A percentile compares a stretch with the other conserved stretches of the same genome.
These are phyloP conservation scores for Fusarium napiforme DNA, from an alignment of 2,329 filamentous ascomycete genomes.

Conservation along the genomic window DNA sequence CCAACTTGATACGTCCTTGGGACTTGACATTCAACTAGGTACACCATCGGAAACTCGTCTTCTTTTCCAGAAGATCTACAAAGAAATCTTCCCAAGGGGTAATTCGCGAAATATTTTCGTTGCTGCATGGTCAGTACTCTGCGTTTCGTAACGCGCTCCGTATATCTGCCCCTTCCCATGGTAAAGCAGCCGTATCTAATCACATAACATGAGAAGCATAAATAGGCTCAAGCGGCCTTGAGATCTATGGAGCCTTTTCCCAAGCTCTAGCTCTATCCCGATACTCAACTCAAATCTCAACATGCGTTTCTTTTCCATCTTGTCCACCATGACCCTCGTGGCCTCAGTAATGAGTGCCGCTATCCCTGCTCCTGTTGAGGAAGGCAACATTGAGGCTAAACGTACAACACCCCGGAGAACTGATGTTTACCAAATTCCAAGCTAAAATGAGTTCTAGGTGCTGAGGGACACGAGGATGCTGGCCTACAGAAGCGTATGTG, in stretches of 20 bases:
- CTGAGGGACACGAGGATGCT: neutral
- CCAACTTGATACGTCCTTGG: no score
- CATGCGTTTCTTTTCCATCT: neutral
- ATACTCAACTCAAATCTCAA: neutral
- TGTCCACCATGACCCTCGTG: neutral
- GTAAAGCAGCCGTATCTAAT: neutral
- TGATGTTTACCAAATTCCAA: no score
- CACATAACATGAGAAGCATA: neutral
- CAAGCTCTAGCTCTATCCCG: fast-evolving
- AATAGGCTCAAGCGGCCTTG: neutral
- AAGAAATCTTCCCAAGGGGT: fast-evolving
- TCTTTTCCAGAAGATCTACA: neutral
- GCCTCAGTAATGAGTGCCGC: neutral
- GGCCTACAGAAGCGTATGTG: neutral
- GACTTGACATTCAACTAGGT: no score
- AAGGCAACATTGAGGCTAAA: neutral
- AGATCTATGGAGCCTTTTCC: fast-evolving
- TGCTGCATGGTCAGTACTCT: neutral
- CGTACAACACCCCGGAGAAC: no score
- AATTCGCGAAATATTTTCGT: fast-evolving
- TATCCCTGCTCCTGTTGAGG: neutral
- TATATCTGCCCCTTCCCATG: neutral
- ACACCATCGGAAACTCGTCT: fast-evolving
- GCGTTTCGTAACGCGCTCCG: no score
- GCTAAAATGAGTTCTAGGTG: fast-evolving